These are phyloP conservation scores for Leccinum fibrillosum DNA, from an alignment of 768 basidiomycete species.

Conservation along the genomic window DNA sequence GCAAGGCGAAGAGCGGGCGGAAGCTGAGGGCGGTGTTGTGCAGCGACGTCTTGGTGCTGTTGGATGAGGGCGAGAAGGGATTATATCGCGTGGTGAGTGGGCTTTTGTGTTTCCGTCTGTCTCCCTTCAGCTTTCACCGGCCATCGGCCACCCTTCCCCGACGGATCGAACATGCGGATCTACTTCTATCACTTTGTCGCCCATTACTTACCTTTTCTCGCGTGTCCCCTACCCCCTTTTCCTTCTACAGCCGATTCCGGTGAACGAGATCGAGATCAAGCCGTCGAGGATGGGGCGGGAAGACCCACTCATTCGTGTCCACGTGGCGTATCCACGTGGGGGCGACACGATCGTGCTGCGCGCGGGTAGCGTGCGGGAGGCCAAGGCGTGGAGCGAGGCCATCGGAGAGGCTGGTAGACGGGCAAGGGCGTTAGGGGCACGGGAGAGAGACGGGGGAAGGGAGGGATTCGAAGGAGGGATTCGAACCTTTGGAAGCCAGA, in stretches of 20 bases:
- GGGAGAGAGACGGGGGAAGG: neutral
- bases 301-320: slow-evolving; percentile 63
- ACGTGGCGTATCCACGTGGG: slow-evolving; percentile 66
- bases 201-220: neutral
- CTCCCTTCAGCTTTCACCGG: no score
- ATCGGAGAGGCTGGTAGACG: slow-evolving; percentile 28
- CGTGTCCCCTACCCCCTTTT: neutral
- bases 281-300: slow-evolving; percentile 55
- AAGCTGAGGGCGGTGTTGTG: slow-evolving; percentile 79
- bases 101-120: neutral
- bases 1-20: slow-evolving; percentile 82
- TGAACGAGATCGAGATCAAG: slow-evolving; percentile 62
- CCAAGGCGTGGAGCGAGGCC: slow-evolving; percentile 48
- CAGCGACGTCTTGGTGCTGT: slow-evolving; percentile 85
- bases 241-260: slow-evolving; percentile 61
- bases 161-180: neutral
- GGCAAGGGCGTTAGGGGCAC: slow-evolving; percentile 8
- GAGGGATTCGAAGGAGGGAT: neutral
- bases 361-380: slow-evolving; percentile 56
- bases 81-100: slow-evolving; percentile 78
- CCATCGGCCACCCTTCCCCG: neutral
- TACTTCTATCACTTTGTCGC: neutral
- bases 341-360: slow-evolving; percentile 66
- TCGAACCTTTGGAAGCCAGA: neutral
- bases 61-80: slow-evolving; percentile 65